Evolutionary conservation across 129 eudicot genomes (phyloP), one percentile per base, ranked within the genome.

Genomic region (Ambrosia artemisiifolia): DNA sequence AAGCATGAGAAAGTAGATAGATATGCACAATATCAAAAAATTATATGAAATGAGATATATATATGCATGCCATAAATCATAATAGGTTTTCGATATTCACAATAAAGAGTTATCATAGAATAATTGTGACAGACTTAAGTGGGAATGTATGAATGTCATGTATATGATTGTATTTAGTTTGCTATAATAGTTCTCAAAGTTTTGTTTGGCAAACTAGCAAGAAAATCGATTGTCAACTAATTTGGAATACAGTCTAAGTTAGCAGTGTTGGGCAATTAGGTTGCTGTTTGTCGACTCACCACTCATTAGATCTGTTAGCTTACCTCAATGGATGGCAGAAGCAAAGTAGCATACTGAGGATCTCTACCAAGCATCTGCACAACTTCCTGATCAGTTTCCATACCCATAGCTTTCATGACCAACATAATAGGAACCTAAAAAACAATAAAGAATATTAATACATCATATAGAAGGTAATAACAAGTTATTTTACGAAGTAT

Each of bases 321-420:
- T 78, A 92, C 98, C 96, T 87, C 98, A 63, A 94, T 89, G 30
- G 98, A 94, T 68, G 98, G 98, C 89, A 87, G 70, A 66, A 94
- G 92, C 72, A 94, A 64, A 46, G 87, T 80, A 63, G 93, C 82
- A 75, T 87, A 94, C 28, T 91, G 95, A 82, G 98, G 98, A 76
- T 94, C 98, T 77, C 98, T 87, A 74, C 98, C 98, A 81, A 94
- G 80, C 98, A 94, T 87, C 78, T 94, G 98, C 59, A 94, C 97
- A 79, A 94, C 95, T 81, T 94, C 98, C 78, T 94, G 98, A 82
- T 90, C 98, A 54, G 87, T 84, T 82, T 87, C 95, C 98, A 94
- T 88, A 28, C 97, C 98, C 98, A 94, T 90, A 40, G 99, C 99
- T 86, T 90, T 94, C 93, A 94, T 81, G 38, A 94, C 97, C 35